These are phyloP conservation scores for Daedaleopsis nitida DNA, from an alignment of 768 basidiomycete genomes.

Conservation along the genomic window DNA sequence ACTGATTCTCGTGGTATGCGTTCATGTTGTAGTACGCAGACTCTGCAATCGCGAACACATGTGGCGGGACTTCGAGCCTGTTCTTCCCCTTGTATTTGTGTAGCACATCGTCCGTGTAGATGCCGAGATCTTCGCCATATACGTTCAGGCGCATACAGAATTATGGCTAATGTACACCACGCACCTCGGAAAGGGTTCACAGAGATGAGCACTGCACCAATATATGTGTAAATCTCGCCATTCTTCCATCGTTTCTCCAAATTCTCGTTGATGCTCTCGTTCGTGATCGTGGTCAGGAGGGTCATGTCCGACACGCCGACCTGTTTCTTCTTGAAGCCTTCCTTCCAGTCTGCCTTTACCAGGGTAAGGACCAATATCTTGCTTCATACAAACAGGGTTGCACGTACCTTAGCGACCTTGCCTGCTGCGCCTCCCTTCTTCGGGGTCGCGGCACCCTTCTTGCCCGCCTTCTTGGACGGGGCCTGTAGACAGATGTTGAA, in stretches of 20 bases:
- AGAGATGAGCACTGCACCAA: conserved; percentile 98
- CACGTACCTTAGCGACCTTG: conserved; percentile 76
- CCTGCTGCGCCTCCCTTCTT: conserved; percentile 58
- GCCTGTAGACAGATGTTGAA: conserved; percentile 51
- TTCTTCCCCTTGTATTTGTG: conserved; percentile 94
- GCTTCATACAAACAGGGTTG: too few species aligned
- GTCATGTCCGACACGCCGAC: conserved; percentile 99
- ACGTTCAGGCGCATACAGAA: conserved; percentile 1
- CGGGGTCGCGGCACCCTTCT: conserved; percentile 67
- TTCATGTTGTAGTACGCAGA: conserved; percentile 99
- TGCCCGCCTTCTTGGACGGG: conserved; percentile 87
- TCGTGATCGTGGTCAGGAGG: conserved; percentile 92
- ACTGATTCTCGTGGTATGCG: conserved; percentile 98
- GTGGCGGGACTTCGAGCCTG: conserved; percentile 94
- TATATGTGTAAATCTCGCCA: conserved; percentile 98
- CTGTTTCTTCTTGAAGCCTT: conserved; percentile 99
- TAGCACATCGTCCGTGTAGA: conserved; percentile 91
- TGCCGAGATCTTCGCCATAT: conserved; percentile 77
- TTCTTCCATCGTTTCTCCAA: conserved; percentile 95
- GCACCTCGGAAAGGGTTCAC: conserved; percentile 96
- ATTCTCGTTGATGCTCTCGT: conserved; percentile 97
- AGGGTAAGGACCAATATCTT: background rate
- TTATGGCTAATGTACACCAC: conserved; percentile 1
- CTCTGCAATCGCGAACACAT: conserved; percentile 98
- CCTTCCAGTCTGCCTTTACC: conserved; percentile 95